Base-by-base conservation (phyloP, 1,139 yeast genomes). In the Meyerozyma sp. region DNA sequence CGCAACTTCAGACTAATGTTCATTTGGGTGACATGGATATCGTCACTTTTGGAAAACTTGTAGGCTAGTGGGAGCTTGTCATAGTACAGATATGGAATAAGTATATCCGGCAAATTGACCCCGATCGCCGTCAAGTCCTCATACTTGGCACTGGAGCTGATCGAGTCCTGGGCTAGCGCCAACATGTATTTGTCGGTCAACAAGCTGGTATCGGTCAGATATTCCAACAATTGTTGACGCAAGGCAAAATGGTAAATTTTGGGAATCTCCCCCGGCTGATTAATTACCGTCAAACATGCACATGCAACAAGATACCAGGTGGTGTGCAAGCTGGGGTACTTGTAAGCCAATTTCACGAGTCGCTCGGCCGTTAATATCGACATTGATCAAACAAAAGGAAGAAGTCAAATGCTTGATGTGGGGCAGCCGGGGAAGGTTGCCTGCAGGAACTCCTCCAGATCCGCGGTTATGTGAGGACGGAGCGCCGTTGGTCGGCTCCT, bases 241-340 rank as follows among this genome's bases (percentile, higher is more conserved):
- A 90, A 58, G 8, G 91, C 90, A 65, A 84, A 84, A 51, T 86
- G 87, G 58, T 83, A 84, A 8, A 90, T 61, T 44, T 71, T 72
- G 3, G 96, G 93, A 36, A 90, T 79, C 51, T 87, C 96, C 42
- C 82, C 79, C 0, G 96, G 95, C 48, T 76, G 79, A 57, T 90
- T 90, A 56, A 93, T 82, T 9, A 84, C 93, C 2, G 93, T 81
- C 46, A 90, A 74, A 20, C 95, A 79, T 0, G 94, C 88, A 13
- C 95, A 87, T 0, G 96, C 93, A 16, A 89, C 68, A 40, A 73
- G 68, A 57, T 82, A 87, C 96, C 97, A 90, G 26, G 78, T 60
- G 50, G 59, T 64, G 53, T 68, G 70, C 37, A 73, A 63, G 13
- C 54, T 63, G 47, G 63, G 77, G 54, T 59, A 85, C 60, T 58